Base-by-base conservation (phyloP, 78 protist species). In the Dictyostelium intermedium region DNA sequence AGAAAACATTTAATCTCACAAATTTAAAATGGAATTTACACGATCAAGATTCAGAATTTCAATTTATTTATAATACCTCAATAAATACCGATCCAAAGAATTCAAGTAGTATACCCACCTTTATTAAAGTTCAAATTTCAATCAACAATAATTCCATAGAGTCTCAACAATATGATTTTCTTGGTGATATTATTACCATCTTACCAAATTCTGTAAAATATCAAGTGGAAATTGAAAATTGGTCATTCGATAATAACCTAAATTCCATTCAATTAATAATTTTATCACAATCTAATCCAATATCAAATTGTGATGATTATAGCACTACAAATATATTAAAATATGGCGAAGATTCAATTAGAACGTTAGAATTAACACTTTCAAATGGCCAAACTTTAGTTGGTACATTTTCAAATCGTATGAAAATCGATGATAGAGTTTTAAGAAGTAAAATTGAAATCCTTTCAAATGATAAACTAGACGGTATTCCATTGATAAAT, bases 361-460 rank as follows among this genome's bases (percentile, higher is more conserved):
- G 69, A 80, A 76, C 25, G 32, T n/a, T 35, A 23, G 69, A 80
- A 41, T 35, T 45, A 20, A 77, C 34, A 41, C 32, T 77, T 20
- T 16, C 18, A 34, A 66, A 32, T 73, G 86, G 76, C 41, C 35
- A 25, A 23, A 35, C 74, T 1, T 63, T 87, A 35, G 82, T 56
- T 25, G 93, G 79, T 23, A 77, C 39, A 5, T 87, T 87, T 37
- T 87, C 93, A 8, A 45, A 77, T 87, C 47, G 93, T 16, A 47
- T 74, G 73, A n/a, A 53, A 1, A 20, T 87, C 0, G 93, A 87
- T 87, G 61, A 43, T 87, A 76, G 79, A 61, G 35, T 74, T 3
- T 0, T 23, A 2, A 1, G 41, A 11, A 85, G 61, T 37, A 35
- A 50, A 32, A 43, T 76, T 20, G 37, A 30, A 10, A 13, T 41